Percentiles rank a stretch among this genome's conserved stretches.
phyloP scores from a whole-genome alignment of 179 eudicot species.

The Amaranthus tricolor region DNA sequence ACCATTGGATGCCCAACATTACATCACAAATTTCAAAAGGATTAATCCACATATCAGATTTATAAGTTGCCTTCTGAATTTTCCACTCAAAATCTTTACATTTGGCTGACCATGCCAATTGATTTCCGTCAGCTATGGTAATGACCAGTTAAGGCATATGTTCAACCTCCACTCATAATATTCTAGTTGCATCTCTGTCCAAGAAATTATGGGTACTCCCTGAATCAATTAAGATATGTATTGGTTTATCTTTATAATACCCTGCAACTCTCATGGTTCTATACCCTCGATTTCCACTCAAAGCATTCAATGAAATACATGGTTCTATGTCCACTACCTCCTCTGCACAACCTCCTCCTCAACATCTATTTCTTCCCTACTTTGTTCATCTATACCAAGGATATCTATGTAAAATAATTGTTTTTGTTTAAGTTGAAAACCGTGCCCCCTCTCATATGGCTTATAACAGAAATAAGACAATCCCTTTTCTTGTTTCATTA shows the following conservation, averaged over 20 bases:
- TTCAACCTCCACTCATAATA: neutral
- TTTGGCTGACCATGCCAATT: neutral
- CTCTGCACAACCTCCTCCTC: no score
- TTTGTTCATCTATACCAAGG: no score
- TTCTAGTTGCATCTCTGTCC: neutral
- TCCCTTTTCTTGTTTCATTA: no score
- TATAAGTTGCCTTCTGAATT: neutral
- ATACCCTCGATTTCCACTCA: neutral
- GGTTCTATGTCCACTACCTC: no score
- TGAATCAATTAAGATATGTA: neutral
- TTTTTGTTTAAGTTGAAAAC: no score
- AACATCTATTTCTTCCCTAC: no score
- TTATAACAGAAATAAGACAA: no score
- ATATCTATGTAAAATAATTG: no score
- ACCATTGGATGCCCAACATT: neutral
- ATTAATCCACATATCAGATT: neutral
- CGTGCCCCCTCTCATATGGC: no score
- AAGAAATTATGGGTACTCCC: slow-evolving; percentile 10
- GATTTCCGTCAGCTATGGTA: neutral
- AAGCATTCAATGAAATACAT: neutral
- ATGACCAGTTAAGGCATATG: neutral
- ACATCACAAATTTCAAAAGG: neutral
- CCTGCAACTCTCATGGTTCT: neutral
- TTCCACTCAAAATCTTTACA: neutral
- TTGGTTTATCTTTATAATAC: neutral